Base-by-base conservation (phyloP, 164 flowering plant genomes). In the grape (Vitis vinifera) region DNA sequence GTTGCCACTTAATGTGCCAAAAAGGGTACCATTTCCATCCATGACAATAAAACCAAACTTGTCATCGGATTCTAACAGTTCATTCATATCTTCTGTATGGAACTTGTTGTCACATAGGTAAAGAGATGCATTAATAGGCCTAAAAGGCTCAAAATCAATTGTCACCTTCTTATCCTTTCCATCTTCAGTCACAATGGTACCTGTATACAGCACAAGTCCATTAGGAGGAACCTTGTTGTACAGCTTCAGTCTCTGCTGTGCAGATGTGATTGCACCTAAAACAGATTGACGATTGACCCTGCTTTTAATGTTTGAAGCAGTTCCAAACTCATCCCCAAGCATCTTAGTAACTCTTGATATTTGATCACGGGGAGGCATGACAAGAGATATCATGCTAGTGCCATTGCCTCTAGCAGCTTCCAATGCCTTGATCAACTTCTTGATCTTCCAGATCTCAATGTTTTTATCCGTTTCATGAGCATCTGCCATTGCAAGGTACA, bases 291-390 rank as follows among this genome's bases (percentile, higher is more conserved):
- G 79, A 59, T 82, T 82, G 23, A 79, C 80, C 64, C 82, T 76
- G 56, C 84, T 82, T 55, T 82, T 80, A n/a, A 82, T 84, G 73
- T 84, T 84, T 19, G 85, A 84, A 55, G 86, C 85, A n/a, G 85
- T 84, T 29, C 86, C 88, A 73, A 73, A 85, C 69, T 85, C 88
- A 77, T 85, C 84, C 9, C 83, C 88, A 47, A 83, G 72, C 88
- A 85, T 85, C 78, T 83, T 82, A 19, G 84, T 79, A 52, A 80
- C 86, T 19, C 86, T 68, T 60, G 85, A 72, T 13, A 82, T 63
- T 56, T 82, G 85, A 79, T 80, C 83, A 23, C 76, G 76, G 1
- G 80, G 83, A 55, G 82, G 79, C 82, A 79, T 79, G 63, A 79
- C 73, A 14, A 79, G 77, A 59, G 82, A 79, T 23, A 79, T 79